Conservation (phyloP, 108 stramenopile species). For the Skeletonema grethae region DNA sequence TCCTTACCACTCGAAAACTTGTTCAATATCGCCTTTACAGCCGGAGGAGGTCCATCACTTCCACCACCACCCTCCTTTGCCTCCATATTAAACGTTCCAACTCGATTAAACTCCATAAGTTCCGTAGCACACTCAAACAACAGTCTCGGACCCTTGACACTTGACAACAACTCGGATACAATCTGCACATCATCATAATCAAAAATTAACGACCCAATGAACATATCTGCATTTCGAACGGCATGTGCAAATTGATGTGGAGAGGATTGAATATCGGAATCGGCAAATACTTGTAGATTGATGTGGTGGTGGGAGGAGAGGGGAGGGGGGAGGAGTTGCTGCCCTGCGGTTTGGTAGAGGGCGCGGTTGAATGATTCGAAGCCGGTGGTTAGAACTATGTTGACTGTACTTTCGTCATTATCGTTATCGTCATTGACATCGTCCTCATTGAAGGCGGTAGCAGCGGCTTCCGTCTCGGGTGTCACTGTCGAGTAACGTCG, state of each 20-base stretch:
- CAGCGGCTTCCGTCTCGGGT: too few species aligned
- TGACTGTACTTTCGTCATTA: conserved; percentile 9
- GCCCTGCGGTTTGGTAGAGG: conserved; percentile 67
- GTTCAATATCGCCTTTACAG: conserved; percentile 75
- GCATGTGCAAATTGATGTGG: conserved; percentile 49
- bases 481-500: too few species aligned
- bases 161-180: conserved; percentile 32
- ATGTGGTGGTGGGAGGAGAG: conserved; percentile 10
- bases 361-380: conserved; percentile 90
- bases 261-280: conserved; percentile 61
- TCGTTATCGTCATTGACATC: too few species aligned
- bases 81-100: conserved; percentile 72
- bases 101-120: conserved; percentile 74
- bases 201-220: conserved; percentile 82
- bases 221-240: conserved; percentile 67
- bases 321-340: conserved; percentile 17
- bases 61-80: conserved; percentile 30
- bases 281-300: conserved; percentile 61
- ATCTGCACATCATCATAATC: conserved; percentile 60
- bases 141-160: conserved; percentile 62
- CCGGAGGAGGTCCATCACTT: conserved; percentile 74
- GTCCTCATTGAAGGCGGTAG: too few species aligned
- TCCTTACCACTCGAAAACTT: conserved; percentile 83
- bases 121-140: conserved; percentile 88
- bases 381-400: conserved; percentile 84